Percentiles rank a stretch among this genome's conserved stretches.
Evolutionary conservation across 192 early-diverging fungal species (phyloP).

Genomic region (Backusella tuberculispora): DNA sequence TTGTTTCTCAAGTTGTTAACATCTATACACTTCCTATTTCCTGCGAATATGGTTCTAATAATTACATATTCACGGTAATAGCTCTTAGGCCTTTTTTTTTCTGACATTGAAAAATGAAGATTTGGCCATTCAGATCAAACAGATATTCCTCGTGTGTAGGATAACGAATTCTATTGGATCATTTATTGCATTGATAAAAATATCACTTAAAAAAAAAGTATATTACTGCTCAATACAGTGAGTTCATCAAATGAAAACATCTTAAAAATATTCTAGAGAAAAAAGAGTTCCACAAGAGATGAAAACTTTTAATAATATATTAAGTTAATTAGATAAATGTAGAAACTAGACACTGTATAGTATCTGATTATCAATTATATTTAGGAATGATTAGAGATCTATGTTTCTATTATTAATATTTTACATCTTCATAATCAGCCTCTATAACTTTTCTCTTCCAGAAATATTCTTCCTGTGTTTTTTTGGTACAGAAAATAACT

Average conservation of each 20-base stretch:
- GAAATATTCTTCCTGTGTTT: background rate
- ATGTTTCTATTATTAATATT: background rate
- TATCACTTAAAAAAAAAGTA: background rate
- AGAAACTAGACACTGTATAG: background rate
- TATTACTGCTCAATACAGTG: too few relatives aligned
- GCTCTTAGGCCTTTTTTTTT: background rate
- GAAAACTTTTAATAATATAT: background rate
- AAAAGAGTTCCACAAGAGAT: too few relatives aligned
- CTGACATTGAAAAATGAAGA: background rate
- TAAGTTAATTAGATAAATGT: background rate
- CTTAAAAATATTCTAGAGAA: too few relatives aligned
- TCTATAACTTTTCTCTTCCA: background rate
- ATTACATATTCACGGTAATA: background rate
- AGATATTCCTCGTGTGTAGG: background rate
- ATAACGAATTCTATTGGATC: background rate
- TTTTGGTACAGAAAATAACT: background rate
- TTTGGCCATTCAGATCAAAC: background rate
- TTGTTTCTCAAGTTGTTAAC: background rate
- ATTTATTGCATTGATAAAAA: background rate
- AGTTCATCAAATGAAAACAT: too few relatives aligned
- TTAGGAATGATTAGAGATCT: background rate
- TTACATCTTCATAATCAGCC: background rate
- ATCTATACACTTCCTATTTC: background rate
- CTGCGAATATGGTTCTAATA: background rate
- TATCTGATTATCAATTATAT: background rate